Evolutionary conservation across 2,329 filamentous ascomycete species (phyloP).

Genomic region (Talaromyces sp.): DNA sequence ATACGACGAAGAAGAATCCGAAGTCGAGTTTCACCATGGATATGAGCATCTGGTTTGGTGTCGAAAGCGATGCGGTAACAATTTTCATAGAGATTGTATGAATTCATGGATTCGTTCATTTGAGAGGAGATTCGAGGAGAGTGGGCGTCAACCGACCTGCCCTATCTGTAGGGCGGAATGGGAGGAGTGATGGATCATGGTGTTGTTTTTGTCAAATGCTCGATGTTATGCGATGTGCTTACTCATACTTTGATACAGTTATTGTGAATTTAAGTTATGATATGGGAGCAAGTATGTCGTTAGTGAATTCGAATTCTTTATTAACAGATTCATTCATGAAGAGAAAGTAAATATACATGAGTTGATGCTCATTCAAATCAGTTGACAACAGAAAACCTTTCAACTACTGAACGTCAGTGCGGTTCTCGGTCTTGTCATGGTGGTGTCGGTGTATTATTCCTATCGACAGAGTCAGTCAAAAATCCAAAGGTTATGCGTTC

Average conservation of each 20-base stretch:
- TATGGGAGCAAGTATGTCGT: not conserved
- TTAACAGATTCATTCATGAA: not conserved
- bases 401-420: not conserved
- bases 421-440: not conserved
- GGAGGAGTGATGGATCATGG: not conserved
- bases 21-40: not conserved
- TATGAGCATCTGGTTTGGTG: conserved; percentile 9
- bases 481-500: too few species aligned
- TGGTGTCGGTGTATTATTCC: conserved; percentile 9
- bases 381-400: too few species aligned
- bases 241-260: too few species aligned
- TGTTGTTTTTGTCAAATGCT: not conserved
- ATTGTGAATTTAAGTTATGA: too few species aligned
- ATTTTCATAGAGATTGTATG: conserved; percentile 13
- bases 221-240: too few species aligned
- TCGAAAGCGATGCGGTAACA: conserved; percentile 12
- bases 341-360: not conserved
- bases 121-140: not conserved
- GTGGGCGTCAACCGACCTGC: not conserved
- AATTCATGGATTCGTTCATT: conserved; percentile 3
- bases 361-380: too few species aligned
- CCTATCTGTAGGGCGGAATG: conserved; percentile 14
- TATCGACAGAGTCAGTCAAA: not conserved
- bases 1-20: not conserved
- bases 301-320: not conserved